Percentiles rank a stretch among this genome's conserved stretches.
These are phyloP conservation scores for Calonectria leucothoes DNA, from an alignment of 2,329 filamentous ascomycete genomes.

Conservation along the genomic window DNA sequence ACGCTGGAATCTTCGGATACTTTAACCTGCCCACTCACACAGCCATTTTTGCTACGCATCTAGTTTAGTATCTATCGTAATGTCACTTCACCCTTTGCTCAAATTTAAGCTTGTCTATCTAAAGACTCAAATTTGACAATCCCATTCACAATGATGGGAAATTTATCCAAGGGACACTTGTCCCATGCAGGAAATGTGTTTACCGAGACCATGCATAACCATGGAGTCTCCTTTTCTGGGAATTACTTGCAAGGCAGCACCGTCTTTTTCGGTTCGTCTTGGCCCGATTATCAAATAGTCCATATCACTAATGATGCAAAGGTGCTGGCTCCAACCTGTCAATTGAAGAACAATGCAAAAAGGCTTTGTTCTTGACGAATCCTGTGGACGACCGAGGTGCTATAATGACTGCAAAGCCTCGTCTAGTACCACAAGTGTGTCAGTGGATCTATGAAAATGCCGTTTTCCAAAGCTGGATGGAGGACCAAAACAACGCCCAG, in stretches of 20 bases:
- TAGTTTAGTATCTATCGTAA: not conserved
- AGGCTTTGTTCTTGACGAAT: not conserved
- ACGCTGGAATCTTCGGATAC: not conserved
- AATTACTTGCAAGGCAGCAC: not conserved
- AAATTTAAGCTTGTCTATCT: not conserved
- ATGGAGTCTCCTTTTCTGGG: not conserved
- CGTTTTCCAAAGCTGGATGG: not conserved
- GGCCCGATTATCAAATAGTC: no score
- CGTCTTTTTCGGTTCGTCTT: not conserved
- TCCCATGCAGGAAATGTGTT: not conserved
- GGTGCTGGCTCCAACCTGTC: not conserved
- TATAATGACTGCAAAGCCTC: not conserved
- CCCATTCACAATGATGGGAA: not conserved
- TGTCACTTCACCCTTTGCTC: no score
- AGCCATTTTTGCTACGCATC: no score
- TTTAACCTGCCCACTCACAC: not conserved
- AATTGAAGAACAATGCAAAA: not conserved
- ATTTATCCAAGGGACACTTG: not conserved
- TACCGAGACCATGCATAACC: not conserved
- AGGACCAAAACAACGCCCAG: not conserved
- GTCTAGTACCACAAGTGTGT: not conserved
- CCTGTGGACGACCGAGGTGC: not conserved
- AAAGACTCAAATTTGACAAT: not conserved
- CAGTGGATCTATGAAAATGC: not conserved
- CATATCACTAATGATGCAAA: not conserved